A percentile compares a stretch with the other conserved stretches of the same genome.
Evolutionary conservation across 805 yeast species (phyloP).

Genomic region (Yarrowia phangngaensis): DNA sequence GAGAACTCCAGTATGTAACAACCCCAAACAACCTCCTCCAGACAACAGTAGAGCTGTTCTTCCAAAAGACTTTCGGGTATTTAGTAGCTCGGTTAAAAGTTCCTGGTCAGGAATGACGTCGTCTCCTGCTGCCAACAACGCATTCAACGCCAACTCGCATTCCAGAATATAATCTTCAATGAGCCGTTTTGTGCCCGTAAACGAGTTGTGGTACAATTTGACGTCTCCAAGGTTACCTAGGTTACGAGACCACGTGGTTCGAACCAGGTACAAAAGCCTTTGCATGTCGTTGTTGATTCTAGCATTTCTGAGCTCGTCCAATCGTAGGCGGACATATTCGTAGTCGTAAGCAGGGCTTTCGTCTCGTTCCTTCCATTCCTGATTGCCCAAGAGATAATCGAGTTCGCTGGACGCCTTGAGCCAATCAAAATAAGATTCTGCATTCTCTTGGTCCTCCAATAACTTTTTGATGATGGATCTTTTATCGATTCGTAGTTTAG

Average conservation of each 20-base stretch:
- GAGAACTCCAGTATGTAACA: slow-evolving; percentile 88
- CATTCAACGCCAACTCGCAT: slow-evolving; percentile 53
- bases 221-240: slow-evolving; percentile 84
- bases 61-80: slow-evolving; percentile 87
- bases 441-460: slow-evolving; percentile 28
- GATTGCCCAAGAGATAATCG: slow-evolving; percentile 61
- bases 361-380: slow-evolving; percentile 62
- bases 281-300: slow-evolving; percentile 56
- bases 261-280: slow-evolving; percentile 61
- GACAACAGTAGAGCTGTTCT: slow-evolving; percentile 90
- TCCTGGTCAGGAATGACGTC: slow-evolving; percentile 57
- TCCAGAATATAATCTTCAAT: slow-evolving; percentile 82
- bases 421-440: slow-evolving; percentile 55
- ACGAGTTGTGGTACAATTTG: slow-evolving; percentile 69
- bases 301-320: slow-evolving; percentile 57
- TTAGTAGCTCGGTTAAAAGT: slow-evolving; percentile 71
- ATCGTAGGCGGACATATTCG: slow-evolving; percentile 50
- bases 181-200: slow-evolving; percentile 77
- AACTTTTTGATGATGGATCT: slow-evolving; percentile 23
- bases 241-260: slow-evolving; percentile 83
- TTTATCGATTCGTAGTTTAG: slow-evolving; percentile 19
- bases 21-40: slow-evolving; percentile 94
- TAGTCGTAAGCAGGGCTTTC: slow-evolving; percentile 73
- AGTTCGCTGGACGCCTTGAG: slow-evolving; percentile 54
- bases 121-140: slow-evolving; percentile 33